A percentile compares a stretch with the other conserved stretches of the same genome.
Evolutionary conservation across 2,329 filamentous ascomycete species (phyloP).

Genomic region (Ophiocordyceps camponoti-leonardi): DNA sequence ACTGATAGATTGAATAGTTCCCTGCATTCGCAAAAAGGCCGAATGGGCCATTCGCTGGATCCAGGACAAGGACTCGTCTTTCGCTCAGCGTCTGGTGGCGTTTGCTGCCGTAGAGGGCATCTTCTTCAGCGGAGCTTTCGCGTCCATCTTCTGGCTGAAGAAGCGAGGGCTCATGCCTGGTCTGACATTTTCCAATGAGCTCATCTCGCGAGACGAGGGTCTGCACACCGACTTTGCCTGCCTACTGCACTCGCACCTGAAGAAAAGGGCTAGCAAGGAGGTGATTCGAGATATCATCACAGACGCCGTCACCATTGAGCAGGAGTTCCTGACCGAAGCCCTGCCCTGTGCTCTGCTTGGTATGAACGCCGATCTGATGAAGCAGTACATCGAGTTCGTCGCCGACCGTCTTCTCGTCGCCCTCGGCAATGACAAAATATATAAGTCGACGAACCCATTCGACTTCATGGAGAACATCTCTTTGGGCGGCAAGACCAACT

Average conservation of each 20-base stretch:
- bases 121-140: constrained; percentile 98
- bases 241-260: constrained; percentile 91
- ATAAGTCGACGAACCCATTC: constrained; percentile 88
- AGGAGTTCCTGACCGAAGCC: constrained; percentile 95
- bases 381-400: constrained; percentile 99
- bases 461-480: constrained; percentile 99
- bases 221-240: constrained; percentile 99
- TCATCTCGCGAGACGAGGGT: constrained; percentile 98
- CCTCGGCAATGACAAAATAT: constrained; percentile 86
- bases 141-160: constrained; percentile 99
- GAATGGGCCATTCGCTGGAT: constrained; percentile 97
- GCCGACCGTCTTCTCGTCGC: constrained; percentile 86
- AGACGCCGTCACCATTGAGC: constrained; percentile 85
- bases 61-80: constrained; percentile 79
- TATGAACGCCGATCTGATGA: constrained; percentile 96
- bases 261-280: constrained; percentile 72
- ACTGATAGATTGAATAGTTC: constrained; percentile 36
- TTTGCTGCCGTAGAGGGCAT: constrained; percentile 98
- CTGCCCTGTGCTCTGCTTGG: constrained; percentile 84
- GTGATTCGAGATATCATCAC: constrained; percentile 76
- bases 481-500: constrained; percentile 97
- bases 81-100: constrained; percentile 86
- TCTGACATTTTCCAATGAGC: constrained; percentile 97
- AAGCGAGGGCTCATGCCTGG: constrained; percentile 99
- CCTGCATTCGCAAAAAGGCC: constrained; percentile 95